Percentiles rank a stretch among this genome's conserved stretches.
phyloP scores from a whole-genome alignment of 2,329 filamentous ascomycete species.

The Pseudogymnoascus sp. region DNA sequence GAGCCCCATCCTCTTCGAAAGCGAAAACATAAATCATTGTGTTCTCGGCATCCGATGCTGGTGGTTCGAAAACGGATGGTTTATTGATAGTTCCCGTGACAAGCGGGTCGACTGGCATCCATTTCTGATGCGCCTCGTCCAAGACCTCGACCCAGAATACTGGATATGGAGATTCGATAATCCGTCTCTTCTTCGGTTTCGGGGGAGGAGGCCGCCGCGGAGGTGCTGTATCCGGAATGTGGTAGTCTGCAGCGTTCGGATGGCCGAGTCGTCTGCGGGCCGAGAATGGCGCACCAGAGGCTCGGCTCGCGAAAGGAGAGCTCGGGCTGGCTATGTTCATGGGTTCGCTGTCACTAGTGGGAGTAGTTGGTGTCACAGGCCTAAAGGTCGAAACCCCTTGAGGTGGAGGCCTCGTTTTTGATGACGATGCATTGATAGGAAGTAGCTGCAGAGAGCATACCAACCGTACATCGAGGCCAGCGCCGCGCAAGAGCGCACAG shows the following conservation, averaged over 20 bases:
- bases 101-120: slow-evolving; percentile 79
- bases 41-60: slow-evolving; percentile 67
- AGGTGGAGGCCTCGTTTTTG: slow-evolving; percentile 21
- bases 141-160: slow-evolving; percentile 94
- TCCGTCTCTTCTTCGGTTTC: slow-evolving; percentile 32
- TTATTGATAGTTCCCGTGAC: slow-evolving; percentile 74
- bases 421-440: slow-evolving; percentile 44
- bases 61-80: slow-evolving; percentile 70
- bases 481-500: slow-evolving; percentile 74
- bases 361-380: slow-evolving; percentile 20
- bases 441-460: slow-evolving; percentile 86
- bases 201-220: slow-evolving; percentile 31
- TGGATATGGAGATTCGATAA: slow-evolving; percentile 66
- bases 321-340: slow-evolving; percentile 11
- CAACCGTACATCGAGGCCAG: slow-evolving; percentile 71
- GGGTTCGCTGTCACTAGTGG: slow-evolving; percentile 28
- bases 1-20: slow-evolving; percentile 71
- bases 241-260: slow-evolving; percentile 40
- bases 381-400: slow-evolving; percentile 32
- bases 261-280: slow-evolving; percentile 28
- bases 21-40: slow-evolving; percentile 74
- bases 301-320: slow-evolving; percentile 15
- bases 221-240: slow-evolving; percentile 35
- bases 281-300: slow-evolving; percentile 16
- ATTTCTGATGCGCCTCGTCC: slow-evolving; percentile 78